A percentile compares a stretch with the other conserved stretches of the same genome.
Evolutionary conservation across 1,284 basidiomycete species (phyloP).

Genomic region (Trametes sp.): DNA sequence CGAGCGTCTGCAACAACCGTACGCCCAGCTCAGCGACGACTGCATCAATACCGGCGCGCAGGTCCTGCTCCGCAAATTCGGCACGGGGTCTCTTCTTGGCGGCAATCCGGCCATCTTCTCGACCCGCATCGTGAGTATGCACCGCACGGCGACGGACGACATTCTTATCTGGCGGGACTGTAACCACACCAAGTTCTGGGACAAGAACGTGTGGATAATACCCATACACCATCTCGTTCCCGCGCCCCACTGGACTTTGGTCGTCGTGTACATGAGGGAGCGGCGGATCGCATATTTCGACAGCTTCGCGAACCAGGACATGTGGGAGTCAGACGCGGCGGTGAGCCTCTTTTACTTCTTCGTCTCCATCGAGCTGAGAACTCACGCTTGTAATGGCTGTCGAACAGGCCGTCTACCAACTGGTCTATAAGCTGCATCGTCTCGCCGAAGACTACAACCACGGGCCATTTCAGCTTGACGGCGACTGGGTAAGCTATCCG

Average conservation of each 20-base stretch:
- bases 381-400: background rate
- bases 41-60: constrained; percentile 16
- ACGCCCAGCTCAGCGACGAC: constrained; percentile 13
- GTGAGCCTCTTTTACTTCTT: background rate
- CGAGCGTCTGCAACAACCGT: background rate
- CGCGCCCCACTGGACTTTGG: constrained; percentile 20
- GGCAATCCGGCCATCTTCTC: background rate
- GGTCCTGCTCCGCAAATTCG: constrained; percentile 6
- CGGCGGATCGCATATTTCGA: constrained; percentile 18
- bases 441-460: background rate
- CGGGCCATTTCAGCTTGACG: background rate
- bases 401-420: background rate
- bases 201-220: constrained; percentile 15
- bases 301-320: constrained; percentile 5
- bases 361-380: background rate
- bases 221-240: constrained; percentile 12
- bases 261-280: background rate
- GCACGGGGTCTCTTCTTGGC: background rate
- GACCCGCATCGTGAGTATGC: background rate
- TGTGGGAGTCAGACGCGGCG: constrained; percentile 3
- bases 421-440: background rate
- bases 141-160: background rate
- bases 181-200: constrained; percentile 1
- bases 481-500: constrained; percentile 1
- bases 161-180: constrained; percentile 1